These are phyloP conservation scores for Aspergillus fumigatiaffinis DNA, from an alignment of 2,329 filamentous ascomycete species.

Conservation along the genomic window DNA sequence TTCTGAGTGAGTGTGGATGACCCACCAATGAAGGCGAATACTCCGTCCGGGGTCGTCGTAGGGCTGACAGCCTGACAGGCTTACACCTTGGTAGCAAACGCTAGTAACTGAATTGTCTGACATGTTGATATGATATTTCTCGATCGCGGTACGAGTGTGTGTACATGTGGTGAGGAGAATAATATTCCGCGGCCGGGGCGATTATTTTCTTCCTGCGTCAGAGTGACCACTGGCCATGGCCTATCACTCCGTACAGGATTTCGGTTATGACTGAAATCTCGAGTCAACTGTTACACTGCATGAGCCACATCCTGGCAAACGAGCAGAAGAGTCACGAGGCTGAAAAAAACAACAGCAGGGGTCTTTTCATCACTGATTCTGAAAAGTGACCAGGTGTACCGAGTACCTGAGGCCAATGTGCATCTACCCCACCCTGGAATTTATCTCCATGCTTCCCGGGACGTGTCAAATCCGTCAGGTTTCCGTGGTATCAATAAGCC, in stretches of 20 bases:
- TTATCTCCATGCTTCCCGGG: neutral
- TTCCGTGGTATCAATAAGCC: neutral
- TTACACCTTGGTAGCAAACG: neutral
- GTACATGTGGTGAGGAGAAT: neutral
- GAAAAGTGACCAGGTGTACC: neutral
- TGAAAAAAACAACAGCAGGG: neutral
- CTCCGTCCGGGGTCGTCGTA: neutral
- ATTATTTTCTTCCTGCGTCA: neutral
- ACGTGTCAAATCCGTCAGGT: neutral
- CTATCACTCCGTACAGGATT: neutral
- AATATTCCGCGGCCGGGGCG: neutral
- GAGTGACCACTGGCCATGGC: neutral
- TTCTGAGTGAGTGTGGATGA: neutral
- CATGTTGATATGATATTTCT: no score
- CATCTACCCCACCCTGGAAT: neutral
- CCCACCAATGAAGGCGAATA: neutral
- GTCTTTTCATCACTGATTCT: no score
- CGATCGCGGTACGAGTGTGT: neutral
- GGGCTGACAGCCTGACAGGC: neutral
- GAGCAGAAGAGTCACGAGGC: neutral
- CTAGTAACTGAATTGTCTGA: neutral
- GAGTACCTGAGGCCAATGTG: no score
- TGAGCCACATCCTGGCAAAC: neutral
- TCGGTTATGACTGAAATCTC: neutral
- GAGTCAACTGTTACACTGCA: neutral